A percentile compares a stretch with the other conserved stretches of the same genome.
These are phyloP conservation scores for Fusarium liriodendri DNA, from an alignment of 2,329 filamentous ascomycete genomes.

Conservation along the genomic window DNA sequence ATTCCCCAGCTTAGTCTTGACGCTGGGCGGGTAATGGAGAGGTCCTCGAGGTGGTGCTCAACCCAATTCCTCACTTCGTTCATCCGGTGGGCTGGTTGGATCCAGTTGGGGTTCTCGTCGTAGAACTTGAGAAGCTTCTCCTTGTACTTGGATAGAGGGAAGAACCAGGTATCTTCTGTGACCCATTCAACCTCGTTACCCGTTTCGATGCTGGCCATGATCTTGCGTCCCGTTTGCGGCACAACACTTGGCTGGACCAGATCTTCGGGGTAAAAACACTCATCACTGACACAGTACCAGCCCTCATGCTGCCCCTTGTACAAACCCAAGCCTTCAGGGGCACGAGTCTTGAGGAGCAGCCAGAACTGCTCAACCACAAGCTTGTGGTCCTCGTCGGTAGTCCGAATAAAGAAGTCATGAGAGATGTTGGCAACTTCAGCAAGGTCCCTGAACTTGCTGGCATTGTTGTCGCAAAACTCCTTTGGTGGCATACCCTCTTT, in stretches of 20 bases:
- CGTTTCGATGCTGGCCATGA: conserved; percentile 86
- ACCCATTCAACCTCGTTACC: conserved; percentile 96
- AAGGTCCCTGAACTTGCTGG: conserved; percentile 81
- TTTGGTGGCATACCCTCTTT: conserved; percentile 78
- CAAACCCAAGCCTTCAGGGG: conserved; percentile 74
- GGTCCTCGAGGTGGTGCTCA: conserved; percentile 80
- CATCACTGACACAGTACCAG: conserved; percentile 97
- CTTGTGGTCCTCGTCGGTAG: conserved; percentile 84
- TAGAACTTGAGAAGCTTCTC: conserved; percentile 86
- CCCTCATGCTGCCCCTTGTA: conserved; percentile 90
- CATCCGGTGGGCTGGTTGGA: conserved; percentile 79
- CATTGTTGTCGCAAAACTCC: conserved; percentile 88
- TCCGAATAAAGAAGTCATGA: conserved; percentile 91
- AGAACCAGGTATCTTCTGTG: conserved; percentile 94
- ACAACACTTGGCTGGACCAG: conserved; percentile 80
- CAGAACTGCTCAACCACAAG: conserved; percentile 91
- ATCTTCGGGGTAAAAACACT: conserved; percentile 90
- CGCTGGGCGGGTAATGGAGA: conserved; percentile 87
- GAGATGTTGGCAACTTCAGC: conserved; percentile 76
- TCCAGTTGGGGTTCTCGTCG: conserved; percentile 78
- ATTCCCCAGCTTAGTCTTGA: conserved; percentile 89
- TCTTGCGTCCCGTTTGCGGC: conserved; percentile 83
- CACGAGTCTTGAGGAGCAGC: conserved; percentile 72
- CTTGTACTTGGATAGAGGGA: conserved; percentile 85
- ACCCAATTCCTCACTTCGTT: conserved; percentile 84